Evolutionary conservation across 2,329 filamentous ascomycete genomes (phyloP), one percentile per base, ranked within the genome.

Genomic region (Spiromastix sp.): DNA sequence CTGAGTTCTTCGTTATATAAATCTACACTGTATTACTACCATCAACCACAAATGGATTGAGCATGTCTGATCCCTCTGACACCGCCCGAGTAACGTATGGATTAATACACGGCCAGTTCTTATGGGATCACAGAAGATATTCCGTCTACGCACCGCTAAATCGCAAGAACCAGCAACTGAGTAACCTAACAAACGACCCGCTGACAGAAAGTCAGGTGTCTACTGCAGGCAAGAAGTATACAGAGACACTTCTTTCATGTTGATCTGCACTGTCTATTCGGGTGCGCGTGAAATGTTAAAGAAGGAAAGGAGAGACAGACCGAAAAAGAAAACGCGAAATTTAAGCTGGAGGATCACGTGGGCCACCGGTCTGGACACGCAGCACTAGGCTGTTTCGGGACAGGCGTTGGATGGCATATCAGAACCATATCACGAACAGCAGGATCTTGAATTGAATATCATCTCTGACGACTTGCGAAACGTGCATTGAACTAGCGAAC

Each of bases 241-340:
- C 21, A 36, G 36, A 32, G 25, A 35, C 11, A 27, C 28, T 27
- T 17, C 36, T 38, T 17, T 28, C 63, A 67, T 72, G 70, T 77
- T 79, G 79, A 71, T 71, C 74, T 81, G 82, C 76, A 87, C 83
- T 89, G 83, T 89, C 84, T 87, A n/a, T 69, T 72, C 78, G 79
- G 71, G 73, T 81, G 80, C n/a, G n/a, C 79, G 81, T 75, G 67
- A 50, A 58, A 60, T 59, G 51, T 54, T 52, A 51, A 53, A 55
- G 59, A 63, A 60, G 59, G 56, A 62, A 57, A 48, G 29, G 46
- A 52, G 48, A 46, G 52, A 40, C 48, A 46, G 41, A 46, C 45
- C 33, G 35, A 38, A 24, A 37, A 41, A 18, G 26, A 39, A 38
- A 43, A 46, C 29, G 40, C 31, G 43, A 42, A 46, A 37, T 44